Conservation (phyloP, 2,329 filamentous ascomycete genomes). For the Aspergillus fructus region DNA sequence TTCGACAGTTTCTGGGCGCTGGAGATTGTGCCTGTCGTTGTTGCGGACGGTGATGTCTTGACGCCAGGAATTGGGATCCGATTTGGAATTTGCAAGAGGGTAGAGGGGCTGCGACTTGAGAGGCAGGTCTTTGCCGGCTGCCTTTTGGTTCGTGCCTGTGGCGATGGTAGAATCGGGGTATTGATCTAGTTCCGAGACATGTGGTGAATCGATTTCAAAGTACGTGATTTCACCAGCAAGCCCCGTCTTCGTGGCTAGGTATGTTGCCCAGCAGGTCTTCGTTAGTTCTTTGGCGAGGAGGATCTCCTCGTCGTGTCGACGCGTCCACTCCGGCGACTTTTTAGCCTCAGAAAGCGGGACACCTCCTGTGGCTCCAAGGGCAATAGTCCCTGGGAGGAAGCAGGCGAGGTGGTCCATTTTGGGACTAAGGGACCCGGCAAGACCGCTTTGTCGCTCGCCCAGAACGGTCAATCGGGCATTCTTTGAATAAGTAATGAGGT, state of each 20-base stretch:
- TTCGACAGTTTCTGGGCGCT: constrained; percentile 95
- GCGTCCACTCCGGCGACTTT: constrained; percentile 69
- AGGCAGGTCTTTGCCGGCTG: constrained; percentile 27
- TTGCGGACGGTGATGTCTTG: constrained; percentile 75
- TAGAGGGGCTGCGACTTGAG: constrained; percentile 37
- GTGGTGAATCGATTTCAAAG: constrained; percentile 73
- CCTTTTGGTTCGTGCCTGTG: constrained; percentile 33
- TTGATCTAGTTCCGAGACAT: constrained; percentile 49
- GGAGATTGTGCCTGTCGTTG: constrained; percentile 89
- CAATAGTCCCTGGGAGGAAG: constrained; percentile 96
- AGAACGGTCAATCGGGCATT: constrained; percentile 82
- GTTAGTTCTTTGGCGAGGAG: constrained; percentile 83
- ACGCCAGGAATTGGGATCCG: constrained; percentile 57
- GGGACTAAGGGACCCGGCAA: constrained; percentile 65
- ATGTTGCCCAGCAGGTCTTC: constrained; percentile 98
- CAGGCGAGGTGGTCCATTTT: constrained; percentile 99
- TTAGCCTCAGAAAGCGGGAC: constrained; percentile 72
- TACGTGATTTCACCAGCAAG: constrained; percentile 94
- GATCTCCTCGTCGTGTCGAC: constrained; percentile 83
- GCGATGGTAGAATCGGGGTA: constrained; percentile 31
- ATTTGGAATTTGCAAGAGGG: constrained; percentile 18
- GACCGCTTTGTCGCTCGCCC: constrained; percentile 76
- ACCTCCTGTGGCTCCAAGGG: constrained; percentile 80
- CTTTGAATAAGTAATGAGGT: constrained; percentile 85
- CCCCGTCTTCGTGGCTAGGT: constrained; percentile 83